A percentile compares a stretch with the other conserved stretches of the same genome.
phyloP scores from a whole-genome alignment of 345 rosid species.

The Toxicodendron radicans region DNA sequence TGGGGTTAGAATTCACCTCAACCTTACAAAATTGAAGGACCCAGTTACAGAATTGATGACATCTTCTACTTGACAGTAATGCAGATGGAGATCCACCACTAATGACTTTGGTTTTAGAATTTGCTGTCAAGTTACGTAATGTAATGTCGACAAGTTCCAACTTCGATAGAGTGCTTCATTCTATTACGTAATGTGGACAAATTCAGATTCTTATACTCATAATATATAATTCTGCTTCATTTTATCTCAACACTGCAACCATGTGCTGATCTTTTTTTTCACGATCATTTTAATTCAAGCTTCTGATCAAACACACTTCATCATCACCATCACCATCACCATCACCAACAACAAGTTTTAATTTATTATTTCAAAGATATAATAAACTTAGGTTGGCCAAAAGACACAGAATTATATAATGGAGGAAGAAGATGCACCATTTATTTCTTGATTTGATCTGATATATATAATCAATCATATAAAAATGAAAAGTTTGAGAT shows the following conservation, averaged over 20 bases:
- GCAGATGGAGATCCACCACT: conserved; percentile 8
- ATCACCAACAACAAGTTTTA: no score
- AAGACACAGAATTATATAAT: no score
- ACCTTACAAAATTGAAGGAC: conserved; percentile 23
- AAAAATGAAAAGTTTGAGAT: no score
- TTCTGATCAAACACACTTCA: no score
- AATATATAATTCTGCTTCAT: background rate
- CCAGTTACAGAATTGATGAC: background rate
- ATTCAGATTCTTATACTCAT: background rate
- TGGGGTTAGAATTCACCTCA: conserved; percentile 21
- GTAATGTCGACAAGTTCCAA: conserved; percentile 19
- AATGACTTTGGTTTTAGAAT: background rate
- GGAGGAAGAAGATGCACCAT: background rate
- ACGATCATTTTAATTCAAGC: no score
- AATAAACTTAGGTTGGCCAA: background rate
- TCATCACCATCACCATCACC: no score
- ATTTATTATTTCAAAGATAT: no score
- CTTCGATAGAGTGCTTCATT: background rate
- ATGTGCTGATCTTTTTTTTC: no score
- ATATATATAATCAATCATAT: no score
- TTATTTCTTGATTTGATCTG: background rate
- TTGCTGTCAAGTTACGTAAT: conserved; percentile 30
- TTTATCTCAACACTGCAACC: no score
- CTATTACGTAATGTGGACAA: conserved; percentile 9
- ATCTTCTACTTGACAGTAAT: conserved; percentile 12